Percentiles rank a stretch among this genome's conserved stretches.
Evolutionary conservation across 495 filamentous ascomycete species (phyloP).

Genomic region (Rostrohypoxylon terebratum): DNA sequence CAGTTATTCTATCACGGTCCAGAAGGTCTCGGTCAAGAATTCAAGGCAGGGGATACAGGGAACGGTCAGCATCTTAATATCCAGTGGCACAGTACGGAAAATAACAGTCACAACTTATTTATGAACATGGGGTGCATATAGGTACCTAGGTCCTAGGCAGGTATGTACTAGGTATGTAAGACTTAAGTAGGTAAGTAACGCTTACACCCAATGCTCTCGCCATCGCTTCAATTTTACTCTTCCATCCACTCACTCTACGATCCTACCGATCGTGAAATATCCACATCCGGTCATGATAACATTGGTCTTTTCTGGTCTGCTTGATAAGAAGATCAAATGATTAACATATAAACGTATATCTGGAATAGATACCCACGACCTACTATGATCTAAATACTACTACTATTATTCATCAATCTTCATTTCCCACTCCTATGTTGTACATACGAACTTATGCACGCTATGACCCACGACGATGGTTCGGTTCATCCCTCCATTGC

Average conservation of each 20-base stretch:
- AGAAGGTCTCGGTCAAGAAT: conserved; percentile 6
- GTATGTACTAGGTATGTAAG: no score
- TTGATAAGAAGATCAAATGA: not conserved
- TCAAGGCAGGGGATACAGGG: not conserved
- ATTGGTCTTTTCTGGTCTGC: no score
- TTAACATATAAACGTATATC: not conserved
- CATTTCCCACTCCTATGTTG: conserved; percentile 32
- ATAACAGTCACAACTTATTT: not conserved
- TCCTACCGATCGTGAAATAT: no score
- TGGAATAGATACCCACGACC: not conserved
- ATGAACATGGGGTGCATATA: conserved; percentile 13
- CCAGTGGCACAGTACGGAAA: conserved; percentile 21
- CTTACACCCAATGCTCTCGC: no score
- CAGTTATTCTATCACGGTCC: not conserved
- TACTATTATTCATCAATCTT: not conserved
- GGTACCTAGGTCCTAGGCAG: no score
- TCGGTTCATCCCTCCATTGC: conserved; percentile 36
- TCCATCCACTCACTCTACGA: no score
- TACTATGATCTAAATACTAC: no score
- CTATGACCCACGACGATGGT: conserved; percentile 42
- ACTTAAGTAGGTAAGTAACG: no score
- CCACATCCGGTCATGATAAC: no score
- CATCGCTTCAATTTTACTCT: no score
- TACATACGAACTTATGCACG: conserved; percentile 41
- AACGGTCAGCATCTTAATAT: not conserved